These are phyloP conservation scores for Ascochyta koolunga DNA, from an alignment of 2,329 filamentous ascomycete genomes.

Conservation along the genomic window DNA sequence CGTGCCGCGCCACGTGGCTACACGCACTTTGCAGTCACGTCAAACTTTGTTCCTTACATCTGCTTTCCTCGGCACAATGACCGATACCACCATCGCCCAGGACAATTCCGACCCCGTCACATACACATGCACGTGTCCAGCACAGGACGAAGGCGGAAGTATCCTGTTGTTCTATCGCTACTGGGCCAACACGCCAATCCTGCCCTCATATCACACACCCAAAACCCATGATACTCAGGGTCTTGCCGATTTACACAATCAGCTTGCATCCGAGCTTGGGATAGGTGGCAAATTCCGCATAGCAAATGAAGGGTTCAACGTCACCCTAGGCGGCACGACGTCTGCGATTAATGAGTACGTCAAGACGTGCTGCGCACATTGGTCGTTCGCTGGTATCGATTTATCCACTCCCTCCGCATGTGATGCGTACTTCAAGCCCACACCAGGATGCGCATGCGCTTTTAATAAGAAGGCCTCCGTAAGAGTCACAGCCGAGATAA, in stretches of 20 bases:
- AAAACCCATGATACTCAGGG: conserved; percentile 11
- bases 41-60: background rate
- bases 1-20: conserved; percentile 1
- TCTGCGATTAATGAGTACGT: conserved; percentile 20
- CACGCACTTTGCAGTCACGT: background rate
- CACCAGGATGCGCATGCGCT: conserved; percentile 29
- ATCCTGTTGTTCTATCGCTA: conserved; percentile 35
- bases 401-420: conserved; percentile 11
- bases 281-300: conserved; percentile 30
- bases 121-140: conserved; percentile 27
- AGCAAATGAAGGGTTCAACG: conserved; percentile 32
- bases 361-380: conserved; percentile 23
- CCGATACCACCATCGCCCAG: background rate
- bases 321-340: conserved; percentile 28
- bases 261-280: conserved; percentile 11
- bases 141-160: conserved; percentile 15
- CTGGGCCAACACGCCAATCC: conserved; percentile 22
- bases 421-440: conserved; percentile 30
- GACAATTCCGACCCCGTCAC: conserved; percentile 25
- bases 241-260: conserved; percentile 22
- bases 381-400: conserved; percentile 27
- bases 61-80: conserved; percentile 3
- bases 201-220: conserved; percentile 11
- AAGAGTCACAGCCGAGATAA: conserved; percentile 28
- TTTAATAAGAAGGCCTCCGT: conserved; percentile 22